phyloP scores from a whole-genome alignment of 2,329 filamentous ascomycete species.

The Lachnellula occidentalis region DNA sequence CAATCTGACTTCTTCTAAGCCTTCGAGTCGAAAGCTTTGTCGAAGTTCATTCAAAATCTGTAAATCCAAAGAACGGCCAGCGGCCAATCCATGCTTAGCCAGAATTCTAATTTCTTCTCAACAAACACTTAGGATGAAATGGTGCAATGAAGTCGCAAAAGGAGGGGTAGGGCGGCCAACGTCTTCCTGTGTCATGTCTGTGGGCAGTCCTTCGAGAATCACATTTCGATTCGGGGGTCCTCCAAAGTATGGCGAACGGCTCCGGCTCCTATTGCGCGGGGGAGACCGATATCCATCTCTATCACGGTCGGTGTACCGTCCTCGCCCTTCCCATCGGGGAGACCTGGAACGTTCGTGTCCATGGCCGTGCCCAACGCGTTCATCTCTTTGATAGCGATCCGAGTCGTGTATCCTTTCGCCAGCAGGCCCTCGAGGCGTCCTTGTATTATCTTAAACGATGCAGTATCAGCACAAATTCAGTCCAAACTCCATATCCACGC shows the following conservation, averaged over 20 bases:
- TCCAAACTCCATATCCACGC: conserved; percentile 22
- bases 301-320: conserved; percentile 31
- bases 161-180: conserved; percentile 40
- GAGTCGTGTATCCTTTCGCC: conserved; percentile 15
- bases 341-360: conserved; percentile 36
- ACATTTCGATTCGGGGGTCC: conserved; percentile 43
- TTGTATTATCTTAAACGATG: conserved; percentile 30
- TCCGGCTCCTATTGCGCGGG: conserved; percentile 25
- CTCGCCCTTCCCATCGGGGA: conserved; percentile 29
- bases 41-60: conserved; percentile 52
- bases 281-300: conserved; percentile 31
- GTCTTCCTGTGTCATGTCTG: conserved; percentile 44
- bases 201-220: conserved; percentile 49
- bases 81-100: conserved; percentile 33
- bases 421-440: conserved; percentile 24
- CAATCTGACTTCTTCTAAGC: conserved; percentile 50
- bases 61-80: conserved; percentile 32
- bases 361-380: conserved; percentile 30
- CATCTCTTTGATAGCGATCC: conserved; percentile 26
- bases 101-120: conserved; percentile 30
- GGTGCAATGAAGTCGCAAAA: conserved; percentile 12
- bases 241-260: conserved; percentile 30
- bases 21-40: conserved; percentile 44
- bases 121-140: conserved; percentile 32
- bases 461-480: conserved; percentile 31